A percentile compares a stretch with the other conserved stretches of the same genome.
Conservation (phyloP, 2,329 filamentous ascomycete species). For the Juglanconis sp. region DNA sequence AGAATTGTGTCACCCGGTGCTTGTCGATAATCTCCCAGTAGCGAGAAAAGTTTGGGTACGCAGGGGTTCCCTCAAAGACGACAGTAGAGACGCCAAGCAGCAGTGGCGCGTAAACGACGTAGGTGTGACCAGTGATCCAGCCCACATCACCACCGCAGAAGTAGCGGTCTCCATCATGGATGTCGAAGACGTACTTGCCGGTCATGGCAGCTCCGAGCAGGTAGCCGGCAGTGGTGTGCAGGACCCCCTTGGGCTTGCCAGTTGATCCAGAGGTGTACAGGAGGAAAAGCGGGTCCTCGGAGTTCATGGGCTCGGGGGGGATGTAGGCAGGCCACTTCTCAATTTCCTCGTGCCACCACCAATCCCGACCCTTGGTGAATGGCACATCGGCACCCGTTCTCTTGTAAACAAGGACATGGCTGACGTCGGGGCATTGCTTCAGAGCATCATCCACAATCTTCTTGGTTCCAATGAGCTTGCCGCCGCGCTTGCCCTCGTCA, state of each 20-base stretch:
- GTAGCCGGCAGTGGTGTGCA: slow-evolving; percentile 96
- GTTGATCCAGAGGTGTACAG: slow-evolving; percentile 98
- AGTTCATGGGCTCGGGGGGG: slow-evolving; percentile 81
- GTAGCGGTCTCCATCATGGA: slow-evolving; percentile 88
- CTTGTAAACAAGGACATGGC: slow-evolving; percentile 86
- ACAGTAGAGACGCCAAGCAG: slow-evolving; percentile 91
- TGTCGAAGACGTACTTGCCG: slow-evolving; percentile 98
- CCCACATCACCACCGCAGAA: slow-evolving; percentile 98
- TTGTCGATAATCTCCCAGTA: slow-evolving; percentile 99
- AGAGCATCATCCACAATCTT: slow-evolving; percentile 98
- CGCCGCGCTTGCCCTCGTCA: slow-evolving; percentile 96
- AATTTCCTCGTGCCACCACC: slow-evolving; percentile 98
- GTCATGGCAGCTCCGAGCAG: slow-evolving; percentile 90
- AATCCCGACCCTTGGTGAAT: slow-evolving; percentile 83
- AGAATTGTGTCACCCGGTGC: slow-evolving; percentile 95
- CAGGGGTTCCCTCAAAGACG: slow-evolving; percentile 96
- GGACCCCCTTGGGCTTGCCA: slow-evolving; percentile 96
- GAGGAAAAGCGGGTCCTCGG: slow-evolving; percentile 94
- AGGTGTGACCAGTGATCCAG: slow-evolving; percentile 98
- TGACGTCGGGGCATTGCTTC: slow-evolving; percentile 89
- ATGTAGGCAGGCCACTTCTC: slow-evolving; percentile 96
- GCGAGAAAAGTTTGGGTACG: slow-evolving; percentile 94
- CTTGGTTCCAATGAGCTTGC: slow-evolving; percentile 96
- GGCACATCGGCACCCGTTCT: slow-evolving; percentile 91
- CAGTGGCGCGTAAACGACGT: slow-evolving; percentile 94